Conservation (phyloP, 768 basidiomycete genomes). For the Neoboletus brunneissimus region DNA sequence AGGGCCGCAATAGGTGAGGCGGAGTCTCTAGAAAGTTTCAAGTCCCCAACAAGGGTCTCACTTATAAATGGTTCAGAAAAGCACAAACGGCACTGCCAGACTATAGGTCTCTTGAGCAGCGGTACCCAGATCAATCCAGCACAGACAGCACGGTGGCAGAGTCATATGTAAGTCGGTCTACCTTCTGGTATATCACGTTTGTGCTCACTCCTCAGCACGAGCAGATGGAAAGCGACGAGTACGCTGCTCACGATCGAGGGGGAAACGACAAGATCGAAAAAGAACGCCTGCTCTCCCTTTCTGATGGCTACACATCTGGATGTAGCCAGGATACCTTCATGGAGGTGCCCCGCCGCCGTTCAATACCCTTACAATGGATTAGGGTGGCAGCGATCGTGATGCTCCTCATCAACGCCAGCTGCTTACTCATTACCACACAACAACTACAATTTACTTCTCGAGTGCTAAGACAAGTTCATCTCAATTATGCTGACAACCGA, state of each 20-base stretch:
- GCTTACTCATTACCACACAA: conserved; percentile 16
- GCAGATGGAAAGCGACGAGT: conserved; percentile 19
- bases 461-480: conserved; percentile 15
- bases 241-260: conserved; percentile 8
- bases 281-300: conserved; percentile 11
- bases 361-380: conserved; percentile 8
- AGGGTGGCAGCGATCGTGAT: conserved; percentile 19
- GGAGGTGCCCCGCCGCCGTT: conserved; percentile 1
- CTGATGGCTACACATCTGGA: neutral
- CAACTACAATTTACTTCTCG: conserved; percentile 19
- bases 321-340: neutral
- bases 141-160: neutral
- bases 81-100: neutral
- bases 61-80: conserved; percentile 3
- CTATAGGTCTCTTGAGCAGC: neutral
- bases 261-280: conserved; percentile 16
- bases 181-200: neutral
- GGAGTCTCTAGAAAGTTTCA: neutral
- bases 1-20: neutral
- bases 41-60: neutral
- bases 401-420: conserved; percentile 23
- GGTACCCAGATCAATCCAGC: neutral
- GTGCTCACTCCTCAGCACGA: neutral
- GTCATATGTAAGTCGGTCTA: conserved; percentile 1
- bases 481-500: conserved; percentile 24